Conservation (phyloP, 2,329 filamentous ascomycete species). For the Phyllosticta citriasiana region DNA sequence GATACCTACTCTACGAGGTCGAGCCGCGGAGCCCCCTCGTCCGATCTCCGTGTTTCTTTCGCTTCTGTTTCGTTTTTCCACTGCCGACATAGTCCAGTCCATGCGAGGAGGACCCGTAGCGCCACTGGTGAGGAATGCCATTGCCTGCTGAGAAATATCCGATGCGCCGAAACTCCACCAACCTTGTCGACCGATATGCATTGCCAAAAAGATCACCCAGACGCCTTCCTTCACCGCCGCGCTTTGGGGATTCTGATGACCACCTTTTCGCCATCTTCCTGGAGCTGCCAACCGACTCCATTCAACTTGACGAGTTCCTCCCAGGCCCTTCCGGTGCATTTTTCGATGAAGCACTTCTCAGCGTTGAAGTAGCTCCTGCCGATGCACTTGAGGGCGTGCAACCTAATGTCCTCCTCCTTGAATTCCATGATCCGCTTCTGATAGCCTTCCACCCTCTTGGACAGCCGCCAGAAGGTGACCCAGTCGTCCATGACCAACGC, state of each 20-base stretch:
- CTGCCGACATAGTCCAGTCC: neutral
- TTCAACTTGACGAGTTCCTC: constrained; percentile 53
- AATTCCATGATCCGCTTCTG: constrained; percentile 70
- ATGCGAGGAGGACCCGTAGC: neutral
- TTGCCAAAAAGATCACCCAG: constrained; percentile 10
- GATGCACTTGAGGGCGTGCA: constrained; percentile 76
- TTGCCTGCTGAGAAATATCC: neutral
- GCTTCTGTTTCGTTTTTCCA: neutral
- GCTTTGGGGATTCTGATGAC: constrained; percentile 58
- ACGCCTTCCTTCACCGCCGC: constrained; percentile 14
- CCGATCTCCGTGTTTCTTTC: neutral
- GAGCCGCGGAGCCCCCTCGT: neutral
- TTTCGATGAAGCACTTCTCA: constrained; percentile 59
- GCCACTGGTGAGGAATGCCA: neutral
- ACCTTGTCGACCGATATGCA: neutral
- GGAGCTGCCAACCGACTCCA: constrained; percentile 76
- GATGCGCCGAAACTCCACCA: neutral
- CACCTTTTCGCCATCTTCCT: constrained; percentile 51
- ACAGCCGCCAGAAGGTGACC: constrained; percentile 63
- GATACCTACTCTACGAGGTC: neutral
- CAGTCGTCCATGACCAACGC: constrained; percentile 77
- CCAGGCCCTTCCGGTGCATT: constrained; percentile 61
- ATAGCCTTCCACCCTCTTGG: constrained; percentile 68
- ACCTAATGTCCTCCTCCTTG: constrained; percentile 62
- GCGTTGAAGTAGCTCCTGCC: constrained; percentile 71